phyloP scores from a whole-genome alignment of 164 flowering plant genomes.

The Stephania japonica region DNA sequence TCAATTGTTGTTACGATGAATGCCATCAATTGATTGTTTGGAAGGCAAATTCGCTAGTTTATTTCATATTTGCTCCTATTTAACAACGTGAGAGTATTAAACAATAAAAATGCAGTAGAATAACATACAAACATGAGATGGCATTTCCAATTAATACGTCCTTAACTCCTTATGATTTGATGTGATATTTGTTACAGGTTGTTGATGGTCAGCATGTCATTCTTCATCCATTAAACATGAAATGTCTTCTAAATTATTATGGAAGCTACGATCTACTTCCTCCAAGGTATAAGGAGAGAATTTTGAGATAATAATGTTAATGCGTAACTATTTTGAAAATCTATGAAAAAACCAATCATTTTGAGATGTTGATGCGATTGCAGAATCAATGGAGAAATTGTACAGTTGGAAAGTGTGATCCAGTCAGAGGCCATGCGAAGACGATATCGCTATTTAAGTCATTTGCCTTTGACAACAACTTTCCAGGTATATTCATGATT shows the following conservation, averaged over 20 bases:
- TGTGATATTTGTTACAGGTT: conserved; percentile 40
- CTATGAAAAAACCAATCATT: not conserved
- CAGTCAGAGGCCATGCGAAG: conserved; percentile 84
- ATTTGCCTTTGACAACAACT: conserved; percentile 83
- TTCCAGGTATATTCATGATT: conserved; percentile 52
- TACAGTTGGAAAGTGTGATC: conserved; percentile 76
- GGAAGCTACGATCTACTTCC: conserved; percentile 76
- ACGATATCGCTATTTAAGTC: conserved; percentile 86
- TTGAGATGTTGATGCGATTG: conserved; percentile 13
- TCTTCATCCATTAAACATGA: conserved; percentile 84
- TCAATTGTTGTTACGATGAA: not conserved
- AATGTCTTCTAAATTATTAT: conserved; percentile 81
- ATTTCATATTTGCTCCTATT: too few species aligned
- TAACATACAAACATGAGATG: not conserved
- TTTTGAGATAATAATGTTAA: not conserved
- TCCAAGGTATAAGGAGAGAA: conserved; percentile 42
- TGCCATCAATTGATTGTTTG: not conserved
- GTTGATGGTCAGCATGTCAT: conserved; percentile 89
- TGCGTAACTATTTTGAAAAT: not conserved
- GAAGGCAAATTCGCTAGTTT: not conserved
- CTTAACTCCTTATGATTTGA: not conserved
- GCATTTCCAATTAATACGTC: not conserved
- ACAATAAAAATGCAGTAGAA: too few species aligned
- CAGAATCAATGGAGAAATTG: conserved; percentile 76
- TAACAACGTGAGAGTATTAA: too few species aligned